These are phyloP conservation scores for Penicillium frequentans DNA, from an alignment of 2,329 filamentous ascomycete species.

Conservation along the genomic window DNA sequence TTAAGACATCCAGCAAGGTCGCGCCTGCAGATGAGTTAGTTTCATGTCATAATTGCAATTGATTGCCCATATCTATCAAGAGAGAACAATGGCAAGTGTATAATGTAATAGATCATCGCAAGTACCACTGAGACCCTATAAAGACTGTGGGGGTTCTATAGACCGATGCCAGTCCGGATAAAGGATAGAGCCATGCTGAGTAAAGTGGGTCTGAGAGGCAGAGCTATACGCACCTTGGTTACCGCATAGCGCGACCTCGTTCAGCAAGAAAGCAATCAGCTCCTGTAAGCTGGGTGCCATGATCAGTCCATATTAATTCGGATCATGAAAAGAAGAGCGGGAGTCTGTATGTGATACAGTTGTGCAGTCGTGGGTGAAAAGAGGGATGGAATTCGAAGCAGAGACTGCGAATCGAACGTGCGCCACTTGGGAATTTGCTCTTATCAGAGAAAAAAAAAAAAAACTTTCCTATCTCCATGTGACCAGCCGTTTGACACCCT, in stretches of 20 bases:
- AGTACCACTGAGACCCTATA: background rate
- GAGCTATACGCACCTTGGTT: conserved; percentile 53
- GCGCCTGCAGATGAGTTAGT: conserved; percentile 34
- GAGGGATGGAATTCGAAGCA: conserved; percentile 18
- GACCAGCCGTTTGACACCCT: background rate
- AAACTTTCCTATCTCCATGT: conserved; percentile 8
- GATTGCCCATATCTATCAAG: background rate
- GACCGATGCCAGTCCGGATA: background rate
- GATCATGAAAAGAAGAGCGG: conserved; percentile 2
- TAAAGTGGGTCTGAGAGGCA: conserved; percentile 23
- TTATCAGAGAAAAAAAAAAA: background rate
- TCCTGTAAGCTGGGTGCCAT: conserved; percentile 56
- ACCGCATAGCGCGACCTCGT: conserved; percentile 60
- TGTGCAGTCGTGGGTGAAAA: background rate
- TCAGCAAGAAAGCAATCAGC: conserved; percentile 58
- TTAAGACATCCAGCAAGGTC: conserved; percentile 35
- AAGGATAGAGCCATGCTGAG: background rate
- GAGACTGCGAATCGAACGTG: conserved; percentile 34
- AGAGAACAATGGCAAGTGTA: background rate
- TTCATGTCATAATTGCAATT: background rate
- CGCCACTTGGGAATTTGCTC: conserved; percentile 13
- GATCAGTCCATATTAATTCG: conserved; percentile 5
- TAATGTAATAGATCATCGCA: background rate
- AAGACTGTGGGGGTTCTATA: background rate
- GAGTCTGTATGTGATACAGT: background rate